A percentile compares a stretch with the other conserved stretches of the same genome.
Evolutionary conservation across 805 yeast genomes (phyloP).

Genomic region (Metschnikowia colocasiae): DNA sequence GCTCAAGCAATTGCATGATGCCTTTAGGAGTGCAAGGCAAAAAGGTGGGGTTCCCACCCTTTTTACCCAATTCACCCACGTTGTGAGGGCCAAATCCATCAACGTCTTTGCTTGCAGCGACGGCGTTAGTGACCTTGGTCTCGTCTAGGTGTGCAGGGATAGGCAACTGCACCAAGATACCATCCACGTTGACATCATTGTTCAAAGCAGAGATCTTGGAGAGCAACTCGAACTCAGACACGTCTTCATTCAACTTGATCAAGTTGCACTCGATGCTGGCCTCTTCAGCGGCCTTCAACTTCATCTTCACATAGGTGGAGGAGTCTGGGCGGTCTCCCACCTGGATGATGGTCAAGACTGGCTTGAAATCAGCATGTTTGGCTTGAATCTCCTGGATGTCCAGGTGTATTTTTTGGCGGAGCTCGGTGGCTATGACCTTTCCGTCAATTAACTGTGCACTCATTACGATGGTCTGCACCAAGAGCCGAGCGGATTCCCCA

Average conservation of each 20-base stretch:
- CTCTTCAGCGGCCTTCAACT: conserved; percentile 70
- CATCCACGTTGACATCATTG: conserved; percentile 58
- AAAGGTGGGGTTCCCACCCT: conserved; percentile 65
- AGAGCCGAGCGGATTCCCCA: not conserved
- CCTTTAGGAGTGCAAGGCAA: conserved; percentile 87
- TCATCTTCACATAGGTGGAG: conserved; percentile 77
- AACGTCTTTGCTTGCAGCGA: conserved; percentile 66
- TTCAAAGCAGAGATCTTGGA: conserved; percentile 54
- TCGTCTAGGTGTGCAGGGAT: conserved; percentile 69
- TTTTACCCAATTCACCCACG: conserved; percentile 73
- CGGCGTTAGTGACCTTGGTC: conserved; percentile 62
- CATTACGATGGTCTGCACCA: conserved; percentile 17
- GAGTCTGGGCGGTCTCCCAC: conserved; percentile 78
- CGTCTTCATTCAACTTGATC: conserved; percentile 53
- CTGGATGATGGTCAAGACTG: conserved; percentile 67
- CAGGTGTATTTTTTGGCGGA: conserved; percentile 36
- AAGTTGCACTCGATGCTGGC: conserved; percentile 62
- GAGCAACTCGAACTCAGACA: conserved; percentile 55
- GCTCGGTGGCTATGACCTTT: conserved; percentile 39
- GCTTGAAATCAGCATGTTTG: conserved; percentile 53
- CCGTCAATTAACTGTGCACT: conserved; percentile 42
- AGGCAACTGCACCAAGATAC: conserved; percentile 74
- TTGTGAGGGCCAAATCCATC: conserved; percentile 81
- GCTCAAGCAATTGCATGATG: conserved; percentile 58
- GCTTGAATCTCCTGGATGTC: conserved; percentile 41